Base-by-base conservation (phyloP, 2,329 filamentous ascomycete species). In the Fusarium coffeatum region DNA sequence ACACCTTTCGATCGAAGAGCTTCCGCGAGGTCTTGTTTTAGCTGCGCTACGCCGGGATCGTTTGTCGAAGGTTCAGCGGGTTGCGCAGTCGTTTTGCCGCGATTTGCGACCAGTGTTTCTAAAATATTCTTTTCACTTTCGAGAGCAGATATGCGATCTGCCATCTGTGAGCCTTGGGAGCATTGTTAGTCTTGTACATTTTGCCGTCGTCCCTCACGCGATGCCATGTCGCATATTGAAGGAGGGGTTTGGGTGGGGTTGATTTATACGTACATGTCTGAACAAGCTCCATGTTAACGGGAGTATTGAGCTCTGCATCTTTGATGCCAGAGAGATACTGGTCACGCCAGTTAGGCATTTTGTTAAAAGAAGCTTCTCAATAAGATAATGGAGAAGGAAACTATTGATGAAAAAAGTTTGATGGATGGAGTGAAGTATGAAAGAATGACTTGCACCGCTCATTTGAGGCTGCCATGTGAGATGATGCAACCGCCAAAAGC, bases 321-420 rank as follows among this genome's bases (percentile, higher is more conserved):
- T 89, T 87, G 71, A 98, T 85, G 70, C 91, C 91, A 66, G 88
- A 84, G 67, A 93, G 85, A 79, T 97, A 98, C 76, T 97, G 92
- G 72, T 92, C 89, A 76, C 90, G 88, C 92, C 94, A 97, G 83
- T 87, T 88, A 69, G 88, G 85, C 85, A 87, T 87, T 62, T 32
- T 77, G 72, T 43, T 18, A 22, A 5, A 34, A 37, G 32, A n/a
- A 12, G 25, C 22, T 30, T 57, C 16, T 30, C 27, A n/a, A 40
- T 46, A 34, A 20, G 34, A 43, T 40, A 53, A 45, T 27, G n/a
- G 41, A 22, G 15, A 53, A 30, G 8, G 34, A 10, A 23, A 25
- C 15, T 40, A 10, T 40, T 43, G 42, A 40, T 32, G 30, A 7
- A 15, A 30, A 30, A 40, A n/a, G 6, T 55, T 32, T 18, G 49